Conservation (phyloP, 2,329 filamentous ascomycete genomes). For the Xylariaceae sp. region DNA sequence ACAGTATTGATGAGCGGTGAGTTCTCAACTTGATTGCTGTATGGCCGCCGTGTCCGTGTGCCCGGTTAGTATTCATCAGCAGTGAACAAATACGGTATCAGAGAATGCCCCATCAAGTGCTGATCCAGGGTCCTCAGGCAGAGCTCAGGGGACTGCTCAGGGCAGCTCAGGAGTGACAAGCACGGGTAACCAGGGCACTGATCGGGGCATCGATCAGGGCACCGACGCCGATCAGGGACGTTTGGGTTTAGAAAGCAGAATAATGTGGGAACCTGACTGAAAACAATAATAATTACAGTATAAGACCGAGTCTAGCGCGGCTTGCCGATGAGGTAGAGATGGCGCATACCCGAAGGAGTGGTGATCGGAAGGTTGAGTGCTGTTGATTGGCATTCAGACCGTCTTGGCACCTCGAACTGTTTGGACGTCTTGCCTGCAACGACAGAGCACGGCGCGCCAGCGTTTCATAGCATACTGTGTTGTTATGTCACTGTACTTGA, state of each 20-base stretch:
- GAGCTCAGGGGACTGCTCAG: background rate
- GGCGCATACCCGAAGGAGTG: slow-evolving; percentile 13
- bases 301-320: background rate
- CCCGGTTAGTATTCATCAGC: too few species aligned
- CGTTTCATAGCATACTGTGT: background rate
- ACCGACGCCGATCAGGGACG: slow-evolving; percentile 2
- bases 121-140: slow-evolving; percentile 1
- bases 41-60: too few species aligned
- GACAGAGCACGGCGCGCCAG: slow-evolving; percentile 15
- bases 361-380: slow-evolving; percentile 6
- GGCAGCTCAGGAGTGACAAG: background rate
- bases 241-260: background rate
- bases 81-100: background rate
- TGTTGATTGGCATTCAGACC: slow-evolving; percentile 9
- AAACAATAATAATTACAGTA: background rate
- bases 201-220: background rate
- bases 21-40: background rate
- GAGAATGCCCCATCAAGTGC: background rate
- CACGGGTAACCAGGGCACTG: slow-evolving; percentile 1
- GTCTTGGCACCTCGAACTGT: too few species aligned
- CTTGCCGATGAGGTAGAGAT: slow-evolving; percentile 10
- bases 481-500: background rate
- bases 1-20: background rate
- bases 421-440: slow-evolving; percentile 4
- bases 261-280: background rate